Evolutionary conservation across 2,329 filamentous ascomycete genomes (phyloP).

Genomic region (Monilinia fructicola): DNA sequence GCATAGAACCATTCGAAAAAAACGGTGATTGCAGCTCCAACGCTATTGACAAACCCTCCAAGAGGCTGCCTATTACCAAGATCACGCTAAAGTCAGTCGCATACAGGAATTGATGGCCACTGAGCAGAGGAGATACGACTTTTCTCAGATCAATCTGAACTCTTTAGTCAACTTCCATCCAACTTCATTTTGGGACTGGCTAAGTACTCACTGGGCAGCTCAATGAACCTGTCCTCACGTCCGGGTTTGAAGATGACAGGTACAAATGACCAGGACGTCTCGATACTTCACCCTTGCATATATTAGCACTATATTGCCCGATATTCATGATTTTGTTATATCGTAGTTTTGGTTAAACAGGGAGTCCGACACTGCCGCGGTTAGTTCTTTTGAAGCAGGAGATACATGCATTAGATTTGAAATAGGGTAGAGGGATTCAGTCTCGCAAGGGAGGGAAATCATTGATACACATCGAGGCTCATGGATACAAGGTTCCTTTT

Average conservation of each 20-base stretch:
- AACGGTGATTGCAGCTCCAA: slow-evolving; percentile 31
- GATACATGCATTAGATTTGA: not conserved
- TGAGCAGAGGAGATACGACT: slow-evolving; percentile 66
- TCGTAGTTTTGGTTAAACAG: not conserved
- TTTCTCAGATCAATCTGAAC: slow-evolving; percentile 61
- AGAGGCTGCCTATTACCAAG: slow-evolving; percentile 40
- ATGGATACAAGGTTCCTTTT: not conserved
- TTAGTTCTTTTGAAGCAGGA: not conserved
- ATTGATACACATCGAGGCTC: no score
- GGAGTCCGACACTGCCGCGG: not conserved
- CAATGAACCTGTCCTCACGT: not conserved
- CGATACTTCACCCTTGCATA: not conserved
- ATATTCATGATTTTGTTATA: not conserved
- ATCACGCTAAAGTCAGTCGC: slow-evolving; percentile 51
- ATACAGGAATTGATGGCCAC: slow-evolving; percentile 66
- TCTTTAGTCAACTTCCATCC: slow-evolving; percentile 50
- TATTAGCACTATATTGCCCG: not conserved
- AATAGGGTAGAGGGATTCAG: not conserved
- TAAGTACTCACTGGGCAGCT: slow-evolving; percentile 48
- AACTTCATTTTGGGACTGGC: slow-evolving; percentile 54
- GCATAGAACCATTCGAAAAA: slow-evolving; percentile 29
- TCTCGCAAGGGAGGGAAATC: not conserved
- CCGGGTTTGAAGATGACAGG: not conserved
- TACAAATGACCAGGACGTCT: not conserved
- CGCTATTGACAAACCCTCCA: slow-evolving; percentile 29